These are phyloP conservation scores for Wickerhamiella hasegawae DNA, from an alignment of 805 yeast genomes.

Conservation along the genomic window DNA sequence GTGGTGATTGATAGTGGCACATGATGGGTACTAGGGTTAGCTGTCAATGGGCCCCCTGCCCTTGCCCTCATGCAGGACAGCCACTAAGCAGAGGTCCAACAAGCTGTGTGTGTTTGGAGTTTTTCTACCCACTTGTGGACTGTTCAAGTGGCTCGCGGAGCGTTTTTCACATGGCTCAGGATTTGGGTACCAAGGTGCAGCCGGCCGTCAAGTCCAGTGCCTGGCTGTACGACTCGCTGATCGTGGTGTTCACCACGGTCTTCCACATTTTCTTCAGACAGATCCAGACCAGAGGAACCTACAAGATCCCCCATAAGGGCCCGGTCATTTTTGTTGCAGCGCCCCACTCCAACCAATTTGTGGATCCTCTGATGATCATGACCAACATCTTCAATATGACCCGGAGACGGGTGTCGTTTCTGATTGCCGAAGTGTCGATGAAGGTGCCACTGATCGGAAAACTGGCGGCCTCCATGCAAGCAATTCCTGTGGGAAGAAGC, in stretches of 20 bases:
- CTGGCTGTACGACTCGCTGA: constrained; percentile 23
- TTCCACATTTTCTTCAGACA: constrained; percentile 73
- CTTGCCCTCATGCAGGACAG: too few species aligned
- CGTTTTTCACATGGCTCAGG: too few species aligned
- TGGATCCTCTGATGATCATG: constrained; percentile 70
- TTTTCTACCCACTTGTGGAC: too few species aligned
- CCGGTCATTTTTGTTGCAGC: constrained; percentile 90
- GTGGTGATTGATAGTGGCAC: too few species aligned
- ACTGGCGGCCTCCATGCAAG: constrained; percentile 55
- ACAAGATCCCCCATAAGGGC: constrained; percentile 50
- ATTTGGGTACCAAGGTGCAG: too few species aligned
- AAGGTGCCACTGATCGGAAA: constrained; percentile 52
- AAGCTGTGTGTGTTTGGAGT: too few species aligned
- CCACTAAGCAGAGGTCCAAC: too few species aligned
- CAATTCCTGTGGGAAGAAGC: constrained; percentile 86
- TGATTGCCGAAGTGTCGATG: constrained; percentile 74
- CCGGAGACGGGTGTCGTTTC: constrained; percentile 55
- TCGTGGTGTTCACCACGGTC: constrained; percentile 24
- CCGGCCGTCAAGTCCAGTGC: too few species aligned
- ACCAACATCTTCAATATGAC: constrained; percentile 57
- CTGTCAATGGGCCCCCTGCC: too few species aligned
- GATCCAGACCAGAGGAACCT: constrained; percentile 77
- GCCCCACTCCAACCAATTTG: constrained; percentile 95
- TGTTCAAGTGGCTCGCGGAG: too few species aligned
- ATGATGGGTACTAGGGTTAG: too few species aligned